Conservation (phyloP, 352 stramenopile genomes). For the Phytophthora pluvialis region DNA sequence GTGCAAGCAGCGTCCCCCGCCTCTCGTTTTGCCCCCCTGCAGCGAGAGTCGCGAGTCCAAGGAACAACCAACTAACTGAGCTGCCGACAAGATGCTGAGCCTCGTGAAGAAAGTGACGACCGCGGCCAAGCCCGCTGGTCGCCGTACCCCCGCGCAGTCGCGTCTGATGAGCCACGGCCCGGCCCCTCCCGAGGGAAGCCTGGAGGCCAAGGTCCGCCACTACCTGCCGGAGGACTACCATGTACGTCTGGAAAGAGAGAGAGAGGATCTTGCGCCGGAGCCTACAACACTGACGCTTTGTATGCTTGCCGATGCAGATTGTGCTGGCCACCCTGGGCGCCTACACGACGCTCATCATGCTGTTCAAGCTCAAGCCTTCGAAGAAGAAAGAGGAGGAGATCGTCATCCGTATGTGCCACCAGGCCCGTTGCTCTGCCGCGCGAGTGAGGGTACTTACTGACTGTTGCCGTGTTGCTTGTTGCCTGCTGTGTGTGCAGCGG, state of each 20-base stretch:
- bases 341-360: conserved; percentile 80
- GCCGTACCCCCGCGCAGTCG: conserved; percentile 56
- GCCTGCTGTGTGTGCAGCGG: conserved; percentile 26
- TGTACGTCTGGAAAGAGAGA: conserved; percentile 40
- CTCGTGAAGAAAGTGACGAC: conserved; percentile 77
- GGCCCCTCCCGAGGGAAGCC: conserved; percentile 64
- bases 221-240: conserved; percentile 89
- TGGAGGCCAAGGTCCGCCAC: conserved; percentile 87
- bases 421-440: neutral
- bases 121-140: conserved; percentile 50
- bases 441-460: neutral
- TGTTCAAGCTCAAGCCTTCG: conserved; percentile 88
- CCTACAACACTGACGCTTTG: conserved; percentile 9
- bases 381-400: conserved; percentile 79
- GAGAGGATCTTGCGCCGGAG: neutral
- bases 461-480: neutral
- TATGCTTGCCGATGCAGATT: conserved; percentile 48
- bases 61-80: neutral
- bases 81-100: conserved; percentile 60
- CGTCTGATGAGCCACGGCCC: conserved; percentile 80
- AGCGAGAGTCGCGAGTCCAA: conserved; percentile 23
- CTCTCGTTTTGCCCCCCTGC: conserved; percentile 33
- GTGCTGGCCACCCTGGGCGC: conserved; percentile 83
- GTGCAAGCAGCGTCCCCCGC: neutral
- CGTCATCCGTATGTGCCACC: conserved; percentile 41